phyloP scores from a whole-genome alignment of 164 flowering plant genomes.

The Protea cynaroides region DNA sequence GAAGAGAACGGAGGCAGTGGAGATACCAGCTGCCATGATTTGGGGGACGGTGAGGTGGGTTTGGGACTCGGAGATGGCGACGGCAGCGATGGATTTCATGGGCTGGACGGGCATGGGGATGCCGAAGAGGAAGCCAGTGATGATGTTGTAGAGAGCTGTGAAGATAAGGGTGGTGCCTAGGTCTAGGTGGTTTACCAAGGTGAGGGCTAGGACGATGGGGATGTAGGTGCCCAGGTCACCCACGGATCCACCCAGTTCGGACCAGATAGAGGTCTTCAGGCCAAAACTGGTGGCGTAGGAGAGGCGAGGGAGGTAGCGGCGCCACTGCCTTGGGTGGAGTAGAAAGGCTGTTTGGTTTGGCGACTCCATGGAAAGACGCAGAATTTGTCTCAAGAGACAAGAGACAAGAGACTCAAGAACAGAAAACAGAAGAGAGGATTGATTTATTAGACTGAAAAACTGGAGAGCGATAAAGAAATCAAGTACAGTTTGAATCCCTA shows the following conservation, averaged over 20 bases:
- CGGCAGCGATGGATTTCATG: conserved; percentile 94
- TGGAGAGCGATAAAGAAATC: no score
- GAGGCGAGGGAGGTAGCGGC: conserved; percentile 18
- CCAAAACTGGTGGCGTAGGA: conserved; percentile 30
- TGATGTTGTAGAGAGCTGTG: conserved; percentile 73
- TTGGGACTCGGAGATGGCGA: conserved; percentile 63
- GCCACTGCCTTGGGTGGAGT: conserved; percentile 19
- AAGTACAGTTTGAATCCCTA: no score
- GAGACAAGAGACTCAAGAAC: no score
- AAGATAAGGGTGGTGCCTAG: conserved; percentile 73
- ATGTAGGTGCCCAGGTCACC: conserved; percentile 91
- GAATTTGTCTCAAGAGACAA: no score
- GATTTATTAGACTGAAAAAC: no score
- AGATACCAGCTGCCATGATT: conserved; percentile 76
- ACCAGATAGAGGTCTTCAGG: conserved; percentile 43
- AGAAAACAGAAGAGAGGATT: no score
- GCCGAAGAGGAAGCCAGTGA: conserved; percentile 72
- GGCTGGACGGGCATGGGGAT: conserved; percentile 96
- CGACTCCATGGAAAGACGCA: conserved; percentile 7
- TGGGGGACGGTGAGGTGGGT: conserved; percentile 56
- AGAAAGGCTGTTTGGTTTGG: conserved; percentile 13
- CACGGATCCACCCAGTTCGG: conserved; percentile 73
- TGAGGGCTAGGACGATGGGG: conserved; percentile 72
- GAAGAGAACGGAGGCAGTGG: conserved; percentile 57
- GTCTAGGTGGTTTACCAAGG: conserved; percentile 59